Conservation (phyloP, 352 stramenopile species). For the Phytophthora boehmeriae region DNA sequence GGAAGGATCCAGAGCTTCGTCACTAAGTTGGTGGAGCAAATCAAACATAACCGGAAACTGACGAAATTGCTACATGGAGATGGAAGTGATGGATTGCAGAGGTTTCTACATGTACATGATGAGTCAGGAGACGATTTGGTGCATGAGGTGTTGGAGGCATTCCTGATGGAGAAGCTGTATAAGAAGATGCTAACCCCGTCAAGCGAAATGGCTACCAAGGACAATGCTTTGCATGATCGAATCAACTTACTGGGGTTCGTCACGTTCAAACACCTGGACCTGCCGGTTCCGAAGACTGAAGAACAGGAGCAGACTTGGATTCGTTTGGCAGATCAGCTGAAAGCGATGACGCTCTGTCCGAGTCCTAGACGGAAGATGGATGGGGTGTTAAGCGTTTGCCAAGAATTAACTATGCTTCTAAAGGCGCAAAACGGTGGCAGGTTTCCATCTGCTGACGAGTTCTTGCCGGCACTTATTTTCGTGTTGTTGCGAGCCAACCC, state of each 20-base stretch:
- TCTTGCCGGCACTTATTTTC: slow-evolving; percentile 92
- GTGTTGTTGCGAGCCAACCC: slow-evolving; percentile 89
- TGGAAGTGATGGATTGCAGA: slow-evolving; percentile 8
- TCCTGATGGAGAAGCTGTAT: slow-evolving; percentile 92
- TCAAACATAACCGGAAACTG: slow-evolving; percentile 49
- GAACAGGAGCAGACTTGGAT: slow-evolving; percentile 49
- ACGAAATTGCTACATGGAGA: slow-evolving; percentile 32
- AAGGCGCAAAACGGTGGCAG: slow-evolving; percentile 41
- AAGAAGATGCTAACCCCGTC: slow-evolving; percentile 66
- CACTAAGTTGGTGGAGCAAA: slow-evolving; percentile 60
- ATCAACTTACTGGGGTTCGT: slow-evolving; percentile 84
- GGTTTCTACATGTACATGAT: slow-evolving; percentile 40
- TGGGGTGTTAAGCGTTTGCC: slow-evolving; percentile 73
- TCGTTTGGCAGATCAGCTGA: slow-evolving; percentile 47
- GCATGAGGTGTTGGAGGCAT: slow-evolving; percentile 84
- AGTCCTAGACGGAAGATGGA: slow-evolving; percentile 90
- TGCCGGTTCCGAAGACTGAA: slow-evolving; percentile 50
- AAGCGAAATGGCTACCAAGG: slow-evolving; percentile 38
- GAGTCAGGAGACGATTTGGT: slow-evolving; percentile 53
- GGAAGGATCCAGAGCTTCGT: slow-evolving; percentile 71
- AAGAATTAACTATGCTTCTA: slow-evolving; percentile 75
- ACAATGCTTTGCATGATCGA: slow-evolving; percentile 64
- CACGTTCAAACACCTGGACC: slow-evolving; percentile 83
- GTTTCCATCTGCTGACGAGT: slow-evolving; percentile 91
- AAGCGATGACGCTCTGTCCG: slow-evolving; percentile 48